Evolutionary conservation across 768 basidiomycete species (phyloP), one percentile per base, ranked within the genome.

Genomic region (Naganishia randhawae): DNA sequence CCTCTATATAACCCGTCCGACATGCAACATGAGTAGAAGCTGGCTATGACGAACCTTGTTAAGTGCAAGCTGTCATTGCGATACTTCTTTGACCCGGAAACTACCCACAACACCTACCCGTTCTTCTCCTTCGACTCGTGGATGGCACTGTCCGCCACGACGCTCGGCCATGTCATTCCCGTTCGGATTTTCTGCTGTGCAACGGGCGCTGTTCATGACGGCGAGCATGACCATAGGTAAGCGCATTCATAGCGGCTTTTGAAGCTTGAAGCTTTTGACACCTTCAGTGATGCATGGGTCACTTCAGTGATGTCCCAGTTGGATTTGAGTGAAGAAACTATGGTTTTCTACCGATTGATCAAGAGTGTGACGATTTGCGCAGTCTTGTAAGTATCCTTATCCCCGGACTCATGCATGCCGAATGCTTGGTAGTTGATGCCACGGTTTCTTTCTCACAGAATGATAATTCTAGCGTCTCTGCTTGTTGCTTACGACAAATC

Each of bases 301-400:
- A n/a, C 29, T 5, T 48, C 19, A 70, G 69, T 63, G 27, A 70
- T 70, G 69, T 66, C 65, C 22, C 69, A 70, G 65, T 16, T 70
- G 48, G 50, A 67, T n/a, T 25, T 70, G 48, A 70, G 65, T 37
- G 65, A 66, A 11, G 69, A 70, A 27, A 66, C 69, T 17, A 50
- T 62, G 61, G 53, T 70, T 2, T 70, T 70, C 33, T 70, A 70
- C 41, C 35, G 53, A 9, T 22, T 57, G n/a, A 54, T 70, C 37
- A 65, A 64, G 33, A 55, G 65, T 3, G 50, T 70, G 17, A 70
- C 69, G 22, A 53, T 70, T 16, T 48, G 65, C 35, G 53, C 42
- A 4, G 57, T 70, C 16, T 42, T 61, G 67, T 68, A 32, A 2
- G 67, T 50, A 33, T 17, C 25, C 10, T 22, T 16, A 22, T 11